These are phyloP conservation scores for Pseudogymnoascus sp. DNA, from an alignment of 2,329 filamentous ascomycete species.

Conservation along the genomic window DNA sequence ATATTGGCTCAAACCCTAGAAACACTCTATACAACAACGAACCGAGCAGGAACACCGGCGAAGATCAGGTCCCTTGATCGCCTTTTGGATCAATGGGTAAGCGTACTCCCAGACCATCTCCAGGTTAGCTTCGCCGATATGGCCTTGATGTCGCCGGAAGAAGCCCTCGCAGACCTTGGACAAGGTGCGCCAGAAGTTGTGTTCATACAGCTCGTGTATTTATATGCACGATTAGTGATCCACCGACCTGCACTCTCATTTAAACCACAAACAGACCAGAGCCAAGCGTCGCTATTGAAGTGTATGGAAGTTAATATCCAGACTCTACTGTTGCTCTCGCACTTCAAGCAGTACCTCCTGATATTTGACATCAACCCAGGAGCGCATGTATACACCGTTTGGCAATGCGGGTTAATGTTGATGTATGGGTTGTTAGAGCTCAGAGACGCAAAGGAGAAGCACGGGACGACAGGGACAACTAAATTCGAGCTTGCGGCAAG, in stretches of 20 bases:
- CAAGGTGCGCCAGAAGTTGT: slow-evolving; percentile 13
- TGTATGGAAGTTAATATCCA: background rate
- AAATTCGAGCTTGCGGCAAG: background rate
- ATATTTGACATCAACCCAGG: slow-evolving; percentile 14
- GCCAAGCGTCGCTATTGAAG: background rate
- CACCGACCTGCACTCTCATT: slow-evolving; percentile 15
- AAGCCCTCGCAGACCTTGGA: background rate
- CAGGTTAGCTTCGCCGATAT: slow-evolving; percentile 10
- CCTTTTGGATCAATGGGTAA: slow-evolving; percentile 14
- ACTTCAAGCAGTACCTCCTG: background rate
- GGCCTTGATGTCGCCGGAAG: background rate
- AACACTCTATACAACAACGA: slow-evolving; percentile 15
- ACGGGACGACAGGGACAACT: background rate
- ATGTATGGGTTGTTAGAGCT: slow-evolving; percentile 12
- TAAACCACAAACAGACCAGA: background rate
- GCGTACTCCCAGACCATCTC: slow-evolving; percentile 15
- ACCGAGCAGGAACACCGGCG: slow-evolving; percentile 13
- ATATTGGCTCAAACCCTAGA: slow-evolving; percentile 15
- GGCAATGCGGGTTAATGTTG: slow-evolving; percentile 15
- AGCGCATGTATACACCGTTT: slow-evolving; percentile 15
- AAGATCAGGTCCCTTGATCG: slow-evolving; percentile 15
- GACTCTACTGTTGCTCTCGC: background rate
- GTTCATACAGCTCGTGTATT: slow-evolving; percentile 14
- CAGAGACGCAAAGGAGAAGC: background rate
- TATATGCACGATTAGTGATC: slow-evolving; percentile 12